Conservation (phyloP, 169 alveolate species). For the Eimeria necatrix region DNA sequence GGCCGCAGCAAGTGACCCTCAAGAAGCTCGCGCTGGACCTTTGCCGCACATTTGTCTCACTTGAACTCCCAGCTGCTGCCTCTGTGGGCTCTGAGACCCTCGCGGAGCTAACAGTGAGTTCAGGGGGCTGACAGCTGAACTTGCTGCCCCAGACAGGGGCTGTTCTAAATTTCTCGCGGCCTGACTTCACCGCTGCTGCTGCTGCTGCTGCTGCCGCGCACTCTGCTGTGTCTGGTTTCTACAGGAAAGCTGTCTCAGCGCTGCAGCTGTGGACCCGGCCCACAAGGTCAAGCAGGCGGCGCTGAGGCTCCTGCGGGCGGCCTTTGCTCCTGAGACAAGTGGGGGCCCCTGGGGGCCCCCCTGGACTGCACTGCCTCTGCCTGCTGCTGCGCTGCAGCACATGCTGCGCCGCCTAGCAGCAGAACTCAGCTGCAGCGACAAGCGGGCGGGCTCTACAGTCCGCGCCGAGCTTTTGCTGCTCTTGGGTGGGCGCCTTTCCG, state of each 20-base stretch:
- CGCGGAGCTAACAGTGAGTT: neutral
- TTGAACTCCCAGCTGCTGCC: neutral
- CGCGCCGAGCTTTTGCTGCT: conserved; percentile 17
- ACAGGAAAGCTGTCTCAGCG: neutral
- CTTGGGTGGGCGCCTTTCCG: neutral
- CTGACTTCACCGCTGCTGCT: too few relatives aligned
- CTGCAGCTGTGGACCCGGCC: neutral
- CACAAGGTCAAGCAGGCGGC: neutral
- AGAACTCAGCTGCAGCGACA: neutral
- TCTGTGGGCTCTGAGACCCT: neutral
- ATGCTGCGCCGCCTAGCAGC: conserved; percentile 4
- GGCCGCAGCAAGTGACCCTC: neutral
- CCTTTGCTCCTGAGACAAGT: neutral
- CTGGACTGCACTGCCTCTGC: neutral
- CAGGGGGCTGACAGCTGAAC: too few relatives aligned
- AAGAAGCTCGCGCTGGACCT: neutral
- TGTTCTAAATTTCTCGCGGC: too few relatives aligned
- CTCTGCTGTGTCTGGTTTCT: neutral
- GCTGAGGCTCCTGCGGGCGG: neutral
- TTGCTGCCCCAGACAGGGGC: too few relatives aligned
- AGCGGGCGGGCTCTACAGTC: conserved; percentile 1
- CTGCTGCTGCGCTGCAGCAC: neutral
- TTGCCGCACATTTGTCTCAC: neutral
- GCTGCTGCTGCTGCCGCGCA: neutral
- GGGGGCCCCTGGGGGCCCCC: neutral